Evolutionary conservation across 768 basidiomycete species (phyloP), one percentile per base, ranked within the genome.

Genomic region (Lepiota venenata): DNA sequence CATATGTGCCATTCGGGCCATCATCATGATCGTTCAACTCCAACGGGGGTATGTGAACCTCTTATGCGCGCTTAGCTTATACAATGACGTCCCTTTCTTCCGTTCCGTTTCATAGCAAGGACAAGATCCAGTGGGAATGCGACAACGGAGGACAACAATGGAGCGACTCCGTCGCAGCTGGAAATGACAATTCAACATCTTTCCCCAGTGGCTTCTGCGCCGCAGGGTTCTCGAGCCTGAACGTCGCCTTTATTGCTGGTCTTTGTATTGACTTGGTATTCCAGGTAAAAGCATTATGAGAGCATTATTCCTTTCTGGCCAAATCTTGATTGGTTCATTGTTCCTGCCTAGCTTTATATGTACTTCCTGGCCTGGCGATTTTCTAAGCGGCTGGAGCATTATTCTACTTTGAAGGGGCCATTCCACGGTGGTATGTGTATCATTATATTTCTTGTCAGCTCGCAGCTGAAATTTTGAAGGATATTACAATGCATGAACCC

Each of bases 341-440:
- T 64, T 62, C 63, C 67, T 64, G 56, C 56, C 59, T 60, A 88
- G 87, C 63, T 85, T 47, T 88, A 89, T 75, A 85, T 88, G 84
- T 82, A 78, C 68, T 87, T 89, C 75, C 70, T 88, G 68, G 75
- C 74, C 62, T 91, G 86, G 87, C 76, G 86, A 52, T 89, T 81
- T 79, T 78, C 79, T 62, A 86, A 83, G 68, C 74, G 84, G 61
- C 69, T 88, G 67, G 82, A 84, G 68, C 80, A 85, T 68, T 88
- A 88, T 70, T 66, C 71, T 32, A 70, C 67, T 60, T 77, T 89
- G 81, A 83, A 84, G 63, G 82, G 82, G 50, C 80, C 82, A 35
- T 80, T 77, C 69, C 61, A 74, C 61, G 83, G 81, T 68, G 85
- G 86, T 85, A 57, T 45, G 60, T 59, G 52, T 55, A 50, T 60